These are phyloP conservation scores for Neurospora sp. DNA, from an alignment of 495 filamentous ascomycete genomes.

Conservation along the genomic window DNA sequence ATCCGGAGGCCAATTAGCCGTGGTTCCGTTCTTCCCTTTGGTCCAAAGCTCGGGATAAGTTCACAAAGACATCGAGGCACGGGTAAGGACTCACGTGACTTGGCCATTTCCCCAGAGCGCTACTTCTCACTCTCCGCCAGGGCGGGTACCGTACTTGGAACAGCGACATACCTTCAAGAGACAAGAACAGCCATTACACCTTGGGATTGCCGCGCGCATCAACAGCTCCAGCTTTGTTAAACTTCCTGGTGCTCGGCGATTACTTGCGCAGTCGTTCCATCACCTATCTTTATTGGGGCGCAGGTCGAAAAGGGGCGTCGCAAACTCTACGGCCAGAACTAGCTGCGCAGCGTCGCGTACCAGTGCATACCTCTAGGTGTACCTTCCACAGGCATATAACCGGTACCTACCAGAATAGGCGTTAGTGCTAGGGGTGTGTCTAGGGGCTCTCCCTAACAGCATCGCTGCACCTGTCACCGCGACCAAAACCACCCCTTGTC, in stretches of 20 bases:
- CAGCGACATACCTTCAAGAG: not conserved
- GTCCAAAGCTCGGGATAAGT: no score
- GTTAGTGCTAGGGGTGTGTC: not conserved
- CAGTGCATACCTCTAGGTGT: not conserved
- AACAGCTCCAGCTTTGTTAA: not conserved
- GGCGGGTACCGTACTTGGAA: not conserved
- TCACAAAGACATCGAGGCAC: not conserved
- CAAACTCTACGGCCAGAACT: not conserved
- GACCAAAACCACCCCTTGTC: constrained; percentile 19
- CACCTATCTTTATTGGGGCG: not conserved
- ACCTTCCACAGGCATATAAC: not conserved
- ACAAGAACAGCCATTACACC: not conserved
- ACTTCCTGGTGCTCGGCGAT: not conserved
- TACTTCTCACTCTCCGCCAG: not conserved
- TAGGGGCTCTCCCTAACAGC: not conserved
- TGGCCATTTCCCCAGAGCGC: not conserved
- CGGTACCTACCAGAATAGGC: not conserved
- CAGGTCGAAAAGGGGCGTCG: not conserved
- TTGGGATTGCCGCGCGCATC: not conserved
- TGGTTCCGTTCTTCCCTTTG: not conserved
- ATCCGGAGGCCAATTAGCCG: not conserved
- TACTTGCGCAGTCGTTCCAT: not conserved
- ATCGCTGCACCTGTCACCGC: not conserved
- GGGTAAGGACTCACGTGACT: not conserved
- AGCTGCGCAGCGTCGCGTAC: not conserved